These are phyloP conservation scores for Hypoxylon sp. DNA, from an alignment of 2,329 filamentous ascomycete species.

Conservation along the genomic window DNA sequence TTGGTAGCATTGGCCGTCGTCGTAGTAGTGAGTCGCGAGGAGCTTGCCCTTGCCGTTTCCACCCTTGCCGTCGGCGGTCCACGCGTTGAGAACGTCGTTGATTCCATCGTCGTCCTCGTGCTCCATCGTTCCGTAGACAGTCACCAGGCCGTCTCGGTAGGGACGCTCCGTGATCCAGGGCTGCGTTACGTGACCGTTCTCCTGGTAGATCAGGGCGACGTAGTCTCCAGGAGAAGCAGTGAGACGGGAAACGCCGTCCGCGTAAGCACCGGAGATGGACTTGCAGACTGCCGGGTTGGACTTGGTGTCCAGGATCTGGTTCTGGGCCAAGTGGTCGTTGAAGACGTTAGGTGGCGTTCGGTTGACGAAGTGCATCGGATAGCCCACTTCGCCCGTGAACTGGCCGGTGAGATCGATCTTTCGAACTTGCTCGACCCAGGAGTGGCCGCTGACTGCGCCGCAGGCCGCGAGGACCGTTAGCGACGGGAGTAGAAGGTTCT, in stretches of 20 bases:
- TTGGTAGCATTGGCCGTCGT: slow-evolving; percentile 93
- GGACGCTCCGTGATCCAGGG: slow-evolving; percentile 68
- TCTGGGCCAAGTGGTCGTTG: slow-evolving; percentile 68
- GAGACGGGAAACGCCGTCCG: slow-evolving; percentile 69
- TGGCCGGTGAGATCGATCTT: slow-evolving; percentile 79
- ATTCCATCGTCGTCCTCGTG: slow-evolving; percentile 58
- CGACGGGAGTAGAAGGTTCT: slow-evolving; percentile 29
- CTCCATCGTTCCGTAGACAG: slow-evolving; percentile 76
- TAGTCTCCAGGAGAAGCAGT: slow-evolving; percentile 69
- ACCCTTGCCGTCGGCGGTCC: slow-evolving; percentile 84
- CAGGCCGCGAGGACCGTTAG: slow-evolving; percentile 50
- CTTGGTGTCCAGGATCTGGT: slow-evolving; percentile 66
- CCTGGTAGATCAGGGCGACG: slow-evolving; percentile 75
- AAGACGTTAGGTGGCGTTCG: slow-evolving; percentile 64
- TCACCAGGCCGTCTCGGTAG: slow-evolving; percentile 76
- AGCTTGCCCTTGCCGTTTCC: slow-evolving; percentile 83
- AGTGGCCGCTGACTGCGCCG: slow-evolving; percentile 67
- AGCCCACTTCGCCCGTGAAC: slow-evolving; percentile 78
- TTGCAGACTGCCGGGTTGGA: slow-evolving; percentile 67
- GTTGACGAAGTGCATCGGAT: slow-evolving; percentile 75
- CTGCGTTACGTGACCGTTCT: slow-evolving; percentile 80
- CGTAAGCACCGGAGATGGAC: slow-evolving; percentile 67
- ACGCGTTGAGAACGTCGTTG: slow-evolving; percentile 73
- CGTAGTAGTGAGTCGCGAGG: slow-evolving; percentile 82
- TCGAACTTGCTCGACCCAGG: slow-evolving; percentile 83